These are phyloP conservation scores for Phytophthora niederhauseri DNA, from an alignment of 352 stramenopile genomes.

Conservation along the genomic window DNA sequence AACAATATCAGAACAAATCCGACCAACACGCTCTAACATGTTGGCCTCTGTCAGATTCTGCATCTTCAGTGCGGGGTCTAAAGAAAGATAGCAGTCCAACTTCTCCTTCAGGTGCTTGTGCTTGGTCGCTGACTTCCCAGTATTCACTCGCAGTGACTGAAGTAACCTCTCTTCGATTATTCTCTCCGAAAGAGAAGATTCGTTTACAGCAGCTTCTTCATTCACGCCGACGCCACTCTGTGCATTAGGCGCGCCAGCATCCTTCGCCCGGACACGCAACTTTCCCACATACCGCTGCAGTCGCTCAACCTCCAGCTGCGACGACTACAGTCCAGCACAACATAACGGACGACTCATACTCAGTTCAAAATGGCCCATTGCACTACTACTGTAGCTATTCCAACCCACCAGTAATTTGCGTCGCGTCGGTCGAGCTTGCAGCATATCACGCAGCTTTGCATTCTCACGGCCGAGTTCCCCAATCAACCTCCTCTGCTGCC, in stretches of 20 bases:
- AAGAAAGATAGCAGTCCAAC: constrained; percentile 29
- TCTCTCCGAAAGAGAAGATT: constrained; percentile 29
- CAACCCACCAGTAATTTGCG: constrained; percentile 32
- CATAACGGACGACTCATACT: not conserved
- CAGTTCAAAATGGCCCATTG: not conserved
- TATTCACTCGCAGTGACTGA: constrained; percentile 27
- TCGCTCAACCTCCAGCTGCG: constrained; percentile 35
- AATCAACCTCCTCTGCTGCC: constrained; percentile 31
- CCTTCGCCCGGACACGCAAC: constrained; percentile 6
- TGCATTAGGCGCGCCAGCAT: not conserved
- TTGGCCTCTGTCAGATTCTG: constrained; percentile 1
- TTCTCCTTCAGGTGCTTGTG: constrained; percentile 39
- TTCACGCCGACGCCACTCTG: not conserved
- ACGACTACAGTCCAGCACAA: constrained; percentile 19
- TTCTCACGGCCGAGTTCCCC: constrained; percentile 37
- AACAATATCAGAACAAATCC: constrained; percentile 42
- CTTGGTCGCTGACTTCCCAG: constrained; percentile 14
- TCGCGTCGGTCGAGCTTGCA: constrained; percentile 33
- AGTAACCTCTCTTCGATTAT: constrained; percentile 39
- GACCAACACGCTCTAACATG: constrained; percentile 30
- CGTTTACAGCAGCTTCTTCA: not conserved
- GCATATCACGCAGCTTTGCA: constrained; percentile 34
- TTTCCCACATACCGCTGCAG: constrained; percentile 24
- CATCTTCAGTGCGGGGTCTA: constrained; percentile 17
- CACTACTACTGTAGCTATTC: not conserved